Evolutionary conservation across 2,329 filamentous ascomycete genomes (phyloP), one percentile per base, ranked within the genome.

Genomic region (Parastagonospora nodorum): DNA sequence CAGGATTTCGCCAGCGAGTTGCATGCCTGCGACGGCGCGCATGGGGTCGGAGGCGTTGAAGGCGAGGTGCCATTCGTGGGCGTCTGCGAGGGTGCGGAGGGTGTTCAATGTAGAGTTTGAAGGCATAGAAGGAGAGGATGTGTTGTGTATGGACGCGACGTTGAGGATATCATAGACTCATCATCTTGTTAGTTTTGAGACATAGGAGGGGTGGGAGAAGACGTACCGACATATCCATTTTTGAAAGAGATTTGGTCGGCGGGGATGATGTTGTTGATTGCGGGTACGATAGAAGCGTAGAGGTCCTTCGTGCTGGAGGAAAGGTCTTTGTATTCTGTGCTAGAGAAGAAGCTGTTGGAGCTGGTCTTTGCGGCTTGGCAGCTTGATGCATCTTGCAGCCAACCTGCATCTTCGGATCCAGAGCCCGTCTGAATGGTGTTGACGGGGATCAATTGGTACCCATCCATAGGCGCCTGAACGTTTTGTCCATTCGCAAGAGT

Each of bases 381-480:
- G 55, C 77, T 78, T 42, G 76, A 81, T 5, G 82, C 75, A 51
- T 80, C 79, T 64, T 87, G 83, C 29, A 87, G 70, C 84, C 84
- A 87, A 45, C 76, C 76, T 6, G 74, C 74, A 63, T 84, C 77
- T 67, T 83, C 82, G 48, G 79, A 81, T 47, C 86, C 87, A 10
- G 84, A 69, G 71, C 84, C 84, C 2, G 78, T 80, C 2, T 78
- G 71, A 27, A 88, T 79, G 2, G 83, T 77, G 51, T 86, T 82
- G 48, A 97, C 79, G 14, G 90, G 89, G 60, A 96, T 88, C 54
- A 94, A 84, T 74, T 97, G 92, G 71, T 92, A 96, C 24, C 92
- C 92, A 53, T 84, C 79, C 66, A 96, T 76, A 0, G 92, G 91
- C 1, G 85, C 78, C 50, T 84, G 76, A 10, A 92, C 78, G 4